A percentile compares a stretch with the other conserved stretches of the same genome.
These are phyloP conservation scores for Penicillium sp. DNA, from an alignment of 2,329 filamentous ascomycete genomes.

Conservation along the genomic window DNA sequence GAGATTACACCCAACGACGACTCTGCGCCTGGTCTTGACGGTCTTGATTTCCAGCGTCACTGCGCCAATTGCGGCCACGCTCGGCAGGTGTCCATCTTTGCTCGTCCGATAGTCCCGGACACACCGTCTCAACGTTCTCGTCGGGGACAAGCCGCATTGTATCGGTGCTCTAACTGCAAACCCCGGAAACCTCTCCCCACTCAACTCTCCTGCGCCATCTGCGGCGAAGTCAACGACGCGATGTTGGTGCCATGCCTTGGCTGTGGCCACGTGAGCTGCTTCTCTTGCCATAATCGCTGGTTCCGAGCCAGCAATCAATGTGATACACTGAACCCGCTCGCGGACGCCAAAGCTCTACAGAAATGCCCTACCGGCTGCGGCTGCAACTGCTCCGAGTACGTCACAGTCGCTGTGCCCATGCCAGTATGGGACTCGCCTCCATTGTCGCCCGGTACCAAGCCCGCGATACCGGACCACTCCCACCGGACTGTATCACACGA, in stretches of 20 bases:
- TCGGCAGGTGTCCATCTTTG: constrained; percentile 41
- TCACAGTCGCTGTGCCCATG: constrained; percentile 35
- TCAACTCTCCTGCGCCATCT: constrained; percentile 48
- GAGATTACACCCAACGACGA: constrained; percentile 19
- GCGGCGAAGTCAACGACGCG: constrained; percentile 45
- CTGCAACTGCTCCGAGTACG: constrained; percentile 48
- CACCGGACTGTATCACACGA: constrained; percentile 15
- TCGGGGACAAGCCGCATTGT: constrained; percentile 14
- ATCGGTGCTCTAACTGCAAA: constrained; percentile 41
- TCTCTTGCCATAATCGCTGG: constrained; percentile 48
- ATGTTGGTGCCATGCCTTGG: constrained; percentile 51
- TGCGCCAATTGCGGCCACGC: constrained; percentile 45
- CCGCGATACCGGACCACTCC: background rate
- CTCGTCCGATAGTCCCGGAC: constrained; percentile 22
- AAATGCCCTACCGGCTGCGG: constrained; percentile 52
- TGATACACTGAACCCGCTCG: constrained; percentile 12
- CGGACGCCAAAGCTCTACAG: constrained; percentile 23
- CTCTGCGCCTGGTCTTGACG: constrained; percentile 22
- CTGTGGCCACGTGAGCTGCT: constrained; percentile 52
- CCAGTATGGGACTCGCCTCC: constrained; percentile 25
- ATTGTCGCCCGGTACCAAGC: constrained; percentile 12
- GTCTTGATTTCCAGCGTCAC: constrained; percentile 46
- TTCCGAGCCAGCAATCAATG: constrained; percentile 29
- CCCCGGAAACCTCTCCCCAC: constrained; percentile 36
- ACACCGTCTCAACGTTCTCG: constrained; percentile 25